Percentiles rank a stretch among this genome's conserved stretches.
Conservation (phyloP, 2,329 filamentous ascomycete species). For the Colletotrichum truncatum region DNA sequence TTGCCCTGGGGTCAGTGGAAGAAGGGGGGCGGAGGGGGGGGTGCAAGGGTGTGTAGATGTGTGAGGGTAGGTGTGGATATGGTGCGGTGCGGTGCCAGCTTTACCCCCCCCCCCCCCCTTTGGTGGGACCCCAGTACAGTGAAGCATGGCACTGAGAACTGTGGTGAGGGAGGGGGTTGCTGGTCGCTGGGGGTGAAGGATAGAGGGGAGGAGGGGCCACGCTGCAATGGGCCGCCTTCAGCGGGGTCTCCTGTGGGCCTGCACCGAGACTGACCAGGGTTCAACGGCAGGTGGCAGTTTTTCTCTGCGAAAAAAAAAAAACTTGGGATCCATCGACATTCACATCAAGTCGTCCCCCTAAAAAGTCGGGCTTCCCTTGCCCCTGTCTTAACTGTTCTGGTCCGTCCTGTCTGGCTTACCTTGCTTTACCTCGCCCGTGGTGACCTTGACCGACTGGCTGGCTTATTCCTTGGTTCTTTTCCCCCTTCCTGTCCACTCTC, state of each 20-base stretch:
- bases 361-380: conserved; percentile 4
- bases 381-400: conserved; percentile 3
- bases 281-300: conserved; percentile 20
- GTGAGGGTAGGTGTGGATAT: background rate
- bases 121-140: background rate
- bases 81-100: background rate
- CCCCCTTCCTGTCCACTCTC: background rate
- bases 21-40: no score
- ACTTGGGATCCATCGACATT: background rate
- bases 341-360: background rate
- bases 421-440: background rate
- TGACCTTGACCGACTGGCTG: background rate
- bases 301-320: background rate
- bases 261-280: conserved; percentile 2
- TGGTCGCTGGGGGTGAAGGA: background rate
- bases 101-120: no score
- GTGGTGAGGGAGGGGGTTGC: background rate
- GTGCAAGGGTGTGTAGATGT: no score
- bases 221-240: conserved; percentile 9
- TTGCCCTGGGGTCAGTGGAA: no score
- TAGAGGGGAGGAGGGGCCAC: background rate
- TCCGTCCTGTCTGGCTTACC: background rate
- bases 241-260: background rate
- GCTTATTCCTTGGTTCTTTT: background rate
- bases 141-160: background rate